Base-by-base conservation (phyloP, 73 alveolate species). In the Uronychia binucleata region DNA sequence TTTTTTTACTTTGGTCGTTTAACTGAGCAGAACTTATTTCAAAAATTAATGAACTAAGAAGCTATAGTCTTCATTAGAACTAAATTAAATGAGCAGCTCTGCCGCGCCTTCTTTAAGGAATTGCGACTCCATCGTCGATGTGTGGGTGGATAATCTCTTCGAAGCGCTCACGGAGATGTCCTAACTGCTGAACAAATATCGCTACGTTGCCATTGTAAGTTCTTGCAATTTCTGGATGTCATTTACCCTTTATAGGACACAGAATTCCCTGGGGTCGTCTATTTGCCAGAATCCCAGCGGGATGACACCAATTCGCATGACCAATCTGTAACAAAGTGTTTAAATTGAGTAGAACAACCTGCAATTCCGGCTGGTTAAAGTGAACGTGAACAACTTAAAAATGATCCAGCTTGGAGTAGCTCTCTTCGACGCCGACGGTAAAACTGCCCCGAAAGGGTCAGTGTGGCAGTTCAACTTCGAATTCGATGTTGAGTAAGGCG, bases 381-480 rank as follows among this genome's bases (percentile, higher is more conserved):
- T 82, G 77, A 95, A 95, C 78, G 98, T 95, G 57, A 96, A 95
- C 82, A 88, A 90, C 77, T 80, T 93, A 60, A 95, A 91, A 86
- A 87, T 95, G 74, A 95, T 95, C 46, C 97, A 95, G 80, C 86
- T 95, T 74, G 98, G 98, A 31, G 77, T 95, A 31, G 90, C 98
- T 35, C 90, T 95, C 77, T 82, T 95, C 34, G 89, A 95, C 84
- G 58, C 88, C 14, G 78, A 91, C 34, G 98, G 98, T 30, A 87
- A 91, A 57, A 77, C 29, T 31, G 96, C 98, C 0, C 46, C 77
- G 28, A 95, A 90, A 77, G 77, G 78, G 1, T 78, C 82, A 27
- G 84, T 96, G 11, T 95, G 98, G 97, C 97, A 93, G 82, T 93
- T 93, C 84, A 93, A 93, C 85, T 87, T 93, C 34, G 35, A 86